phyloP scores from a whole-genome alignment of 2,329 filamentous ascomycete species.

The Pseudopyricularia javanii region DNA sequence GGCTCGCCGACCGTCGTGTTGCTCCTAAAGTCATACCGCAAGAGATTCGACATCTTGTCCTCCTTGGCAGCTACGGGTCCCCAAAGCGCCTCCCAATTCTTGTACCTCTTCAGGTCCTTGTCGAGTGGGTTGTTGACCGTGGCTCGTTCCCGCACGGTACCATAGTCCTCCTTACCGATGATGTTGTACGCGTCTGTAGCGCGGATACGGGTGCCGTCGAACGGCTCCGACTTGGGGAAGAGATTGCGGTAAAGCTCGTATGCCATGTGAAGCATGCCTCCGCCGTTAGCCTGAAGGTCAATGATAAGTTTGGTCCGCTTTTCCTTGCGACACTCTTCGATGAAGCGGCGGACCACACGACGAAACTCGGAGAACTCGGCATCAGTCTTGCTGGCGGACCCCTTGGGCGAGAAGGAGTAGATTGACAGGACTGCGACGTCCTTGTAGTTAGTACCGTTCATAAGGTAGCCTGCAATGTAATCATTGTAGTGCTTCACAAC shows the following conservation, averaged over 20 bases:
- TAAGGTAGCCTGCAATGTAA: slow-evolving; percentile 12
- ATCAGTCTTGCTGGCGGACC: slow-evolving; percentile 8
- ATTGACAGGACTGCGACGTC: slow-evolving; percentile 16
- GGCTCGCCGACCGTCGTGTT: neutral
- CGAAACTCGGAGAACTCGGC: slow-evolving; percentile 25
- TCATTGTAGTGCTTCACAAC: slow-evolving; percentile 15
- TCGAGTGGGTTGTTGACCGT: too few species aligned
- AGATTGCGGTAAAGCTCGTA: slow-evolving; percentile 50
- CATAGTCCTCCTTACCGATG: neutral
- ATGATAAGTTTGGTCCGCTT: slow-evolving; percentile 49
- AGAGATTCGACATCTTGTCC: neutral
- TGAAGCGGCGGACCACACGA: slow-evolving; percentile 17
- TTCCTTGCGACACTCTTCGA: slow-evolving; percentile 22
- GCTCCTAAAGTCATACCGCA: neutral
- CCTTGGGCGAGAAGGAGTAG: slow-evolving; percentile 10
- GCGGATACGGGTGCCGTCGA: neutral
- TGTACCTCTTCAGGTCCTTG: neutral
- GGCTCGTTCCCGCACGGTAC: too few species aligned
- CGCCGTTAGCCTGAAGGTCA: slow-evolving; percentile 44
- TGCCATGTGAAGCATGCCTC: slow-evolving; percentile 43
- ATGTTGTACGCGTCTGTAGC: neutral
- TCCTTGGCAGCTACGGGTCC: neutral
- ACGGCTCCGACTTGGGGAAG: slow-evolving; percentile 25
- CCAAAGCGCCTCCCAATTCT: neutral
- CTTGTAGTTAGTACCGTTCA: slow-evolving; percentile 14